Evolutionary conservation across 1,139 yeast genomes (phyloP), one percentile per base, ranked within the genome.

Genomic region (Sugiyamaella paludigena): DNA sequence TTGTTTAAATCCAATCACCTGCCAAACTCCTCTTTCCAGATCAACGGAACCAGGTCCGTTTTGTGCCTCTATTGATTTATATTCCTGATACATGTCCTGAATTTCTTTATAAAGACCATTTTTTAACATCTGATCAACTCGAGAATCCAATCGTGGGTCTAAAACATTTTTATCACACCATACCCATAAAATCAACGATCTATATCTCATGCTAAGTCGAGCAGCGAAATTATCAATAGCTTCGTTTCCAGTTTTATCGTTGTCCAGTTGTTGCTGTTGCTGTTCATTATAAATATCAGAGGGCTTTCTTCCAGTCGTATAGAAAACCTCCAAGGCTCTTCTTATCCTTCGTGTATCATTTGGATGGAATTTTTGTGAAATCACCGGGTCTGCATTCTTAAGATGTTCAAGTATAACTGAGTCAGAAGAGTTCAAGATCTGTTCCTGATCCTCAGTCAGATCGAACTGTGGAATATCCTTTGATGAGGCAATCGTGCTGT

Each of bases 1-100:
- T 65, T 92, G 98, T 62, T 88, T 87, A 66, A 88, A 92, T 1
- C 99, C 99, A 60, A 92, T 89, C 1, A 88, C 96, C 67, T 92
- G 98, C 43, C 43, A 45, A 26, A 40, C 48, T 2, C 48, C 48
- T 48, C 79, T 72, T 45, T 87, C 84, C 49, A 81, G 69, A 48
- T 79, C 81, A 1, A 56, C 53, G 2, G 45, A 42, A 6, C 45
- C 45, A 1, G 81, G 80, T 24, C 60, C 63, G 1, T 40, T 27
- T 12, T 32, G 26, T 15, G 16, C 38, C 28, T 49, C 50, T 27
- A 55, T 50, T n/a, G 35, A 19, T 19, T 47, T 36, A 45, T 62
- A 67, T 4, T 54, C 48, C 2, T 49, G 39, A 45, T 64, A 81
- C 63, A 92, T 64, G 45, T 80, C 78, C 7, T 75, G 62, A 10